These are phyloP conservation scores for Zoysia japonica DNA, from an alignment of 176 grass and related monocot genomes.

Conservation along the genomic window DNA sequence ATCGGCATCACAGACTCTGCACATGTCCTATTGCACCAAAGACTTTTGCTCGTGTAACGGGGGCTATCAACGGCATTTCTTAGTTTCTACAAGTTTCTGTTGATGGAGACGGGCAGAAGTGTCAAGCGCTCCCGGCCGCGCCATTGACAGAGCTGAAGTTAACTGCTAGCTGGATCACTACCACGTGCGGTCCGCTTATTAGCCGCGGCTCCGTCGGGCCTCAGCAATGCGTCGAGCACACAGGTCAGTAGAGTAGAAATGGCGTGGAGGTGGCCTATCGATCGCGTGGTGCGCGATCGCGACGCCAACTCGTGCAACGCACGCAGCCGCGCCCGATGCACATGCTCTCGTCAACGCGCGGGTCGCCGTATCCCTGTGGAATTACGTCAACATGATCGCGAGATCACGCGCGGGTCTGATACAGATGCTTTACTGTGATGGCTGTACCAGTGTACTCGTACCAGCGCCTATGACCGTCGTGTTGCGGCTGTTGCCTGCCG, in stretches of 20 bases:
- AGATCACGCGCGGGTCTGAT: background rate
- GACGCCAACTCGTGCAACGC: constrained; percentile 30
- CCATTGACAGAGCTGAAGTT: no score
- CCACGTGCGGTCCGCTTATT: background rate
- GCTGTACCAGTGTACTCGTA: background rate
- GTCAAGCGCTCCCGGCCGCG: no score
- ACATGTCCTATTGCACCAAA: constrained; percentile 2
- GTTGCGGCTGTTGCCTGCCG: constrained; percentile 2
- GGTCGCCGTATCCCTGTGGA: background rate
- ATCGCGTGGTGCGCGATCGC: background rate
- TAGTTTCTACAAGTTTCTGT: background rate
- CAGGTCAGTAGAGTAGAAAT: background rate
- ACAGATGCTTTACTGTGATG: background rate
- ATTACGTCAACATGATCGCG: constrained; percentile 27
- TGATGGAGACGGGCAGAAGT: background rate
- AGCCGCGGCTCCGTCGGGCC: background rate
- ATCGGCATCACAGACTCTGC: constrained; percentile 4
- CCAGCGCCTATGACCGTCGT: background rate
- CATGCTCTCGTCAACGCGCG: constrained; percentile 37
- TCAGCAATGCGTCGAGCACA: background rate
- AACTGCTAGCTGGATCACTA: no score
- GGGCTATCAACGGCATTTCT: no score
- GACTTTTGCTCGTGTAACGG: background rate
- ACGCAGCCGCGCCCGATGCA: constrained; percentile 5
- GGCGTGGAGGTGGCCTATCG: background rate